These are phyloP conservation scores for Dactylellina sp. DNA, from an alignment of 2,329 filamentous ascomycete species.

Conservation along the genomic window DNA sequence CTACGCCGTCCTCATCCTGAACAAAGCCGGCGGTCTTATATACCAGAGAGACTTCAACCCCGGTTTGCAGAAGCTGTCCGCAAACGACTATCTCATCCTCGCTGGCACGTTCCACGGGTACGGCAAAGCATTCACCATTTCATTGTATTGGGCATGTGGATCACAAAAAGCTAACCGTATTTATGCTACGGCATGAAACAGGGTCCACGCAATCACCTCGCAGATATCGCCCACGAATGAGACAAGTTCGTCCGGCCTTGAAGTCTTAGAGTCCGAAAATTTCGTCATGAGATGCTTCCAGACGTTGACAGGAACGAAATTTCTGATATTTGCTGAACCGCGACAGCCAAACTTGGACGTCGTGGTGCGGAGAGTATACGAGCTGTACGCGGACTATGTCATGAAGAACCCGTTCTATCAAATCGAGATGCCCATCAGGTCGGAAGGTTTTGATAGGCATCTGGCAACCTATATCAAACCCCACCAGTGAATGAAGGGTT, in stretches of 20 bases:
- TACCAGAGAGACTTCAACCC: slow-evolving; percentile 95
- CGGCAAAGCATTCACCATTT: too few relatives aligned
- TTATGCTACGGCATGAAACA: slow-evolving; percentile 11
- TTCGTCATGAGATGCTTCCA: slow-evolving; percentile 97
- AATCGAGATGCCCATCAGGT: slow-evolving; percentile 94
- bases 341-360: slow-evolving; percentile 87
- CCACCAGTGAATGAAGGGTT: slow-evolving; percentile 64
- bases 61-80: slow-evolving; percentile 85
- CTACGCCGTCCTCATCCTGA: slow-evolving; percentile 95
- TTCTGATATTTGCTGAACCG: slow-evolving; percentile 91
- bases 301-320: slow-evolving; percentile 89
- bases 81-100: slow-evolving; percentile 96
- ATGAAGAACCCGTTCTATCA: slow-evolving; percentile 99
- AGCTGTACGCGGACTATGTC: slow-evolving; percentile 94
- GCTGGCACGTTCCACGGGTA: slow-evolving; percentile 97
- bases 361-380: slow-evolving; percentile 86
- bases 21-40: slow-evolving; percentile 95
- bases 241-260: slow-evolving; percentile 77
- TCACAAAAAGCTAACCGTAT: slow-evolving; percentile 21
- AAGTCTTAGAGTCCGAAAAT: slow-evolving; percentile 91
- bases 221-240: slow-evolving; percentile 63
- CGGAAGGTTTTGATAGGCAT: slow-evolving; percentile 93
- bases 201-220: slow-evolving; percentile 75
- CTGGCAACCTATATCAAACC: slow-evolving; percentile 81
- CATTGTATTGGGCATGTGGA: slow-evolving; percentile 62